A percentile compares a stretch with the other conserved stretches of the same genome.
These are phyloP conservation scores for Entomophthora muscae DNA, from an alignment of 371 early-diverging fungal genomes.

Conservation along the genomic window DNA sequence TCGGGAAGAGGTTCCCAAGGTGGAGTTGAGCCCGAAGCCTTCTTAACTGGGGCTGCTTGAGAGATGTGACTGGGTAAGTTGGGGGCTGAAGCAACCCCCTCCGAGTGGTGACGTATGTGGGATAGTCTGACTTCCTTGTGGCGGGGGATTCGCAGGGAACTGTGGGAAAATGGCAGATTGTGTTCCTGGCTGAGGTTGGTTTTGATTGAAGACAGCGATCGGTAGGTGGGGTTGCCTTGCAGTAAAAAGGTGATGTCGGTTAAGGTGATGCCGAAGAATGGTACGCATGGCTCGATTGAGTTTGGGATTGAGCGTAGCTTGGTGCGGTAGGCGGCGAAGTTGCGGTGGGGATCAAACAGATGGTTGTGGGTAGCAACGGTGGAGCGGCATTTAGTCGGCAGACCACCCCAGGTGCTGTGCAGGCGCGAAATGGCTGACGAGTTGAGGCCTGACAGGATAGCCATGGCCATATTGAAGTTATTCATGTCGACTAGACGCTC, in stretches of 20 bases:
- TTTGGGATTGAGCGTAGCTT: slow-evolving; percentile 36
- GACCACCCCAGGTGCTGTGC: slow-evolving; percentile 50
- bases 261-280: slow-evolving; percentile 72
- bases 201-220: not conserved
- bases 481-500: slow-evolving; percentile 26
- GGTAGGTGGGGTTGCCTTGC: slow-evolving; percentile 67
- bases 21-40: not conserved
- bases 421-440: slow-evolving; percentile 57
- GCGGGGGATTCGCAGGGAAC: not conserved
- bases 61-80: not conserved
- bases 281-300: slow-evolving; percentile 78
- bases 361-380: not conserved
- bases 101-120: not conserved
- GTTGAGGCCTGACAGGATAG: slow-evolving; percentile 55
- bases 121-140: not conserved
- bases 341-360: slow-evolving; percentile 38
- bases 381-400: not conserved
- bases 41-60: not conserved
- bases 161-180: not conserved
- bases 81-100: not conserved
- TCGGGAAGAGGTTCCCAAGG: not conserved
- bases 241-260: slow-evolving; percentile 88
- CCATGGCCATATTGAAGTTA: slow-evolving; percentile 51
- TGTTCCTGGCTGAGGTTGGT: not conserved
- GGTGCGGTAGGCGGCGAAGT: slow-evolving; percentile 72